Evolutionary conservation across 2,329 filamentous ascomycete species (phyloP).

Genomic region (Phaeoacremonium minimum): DNA sequence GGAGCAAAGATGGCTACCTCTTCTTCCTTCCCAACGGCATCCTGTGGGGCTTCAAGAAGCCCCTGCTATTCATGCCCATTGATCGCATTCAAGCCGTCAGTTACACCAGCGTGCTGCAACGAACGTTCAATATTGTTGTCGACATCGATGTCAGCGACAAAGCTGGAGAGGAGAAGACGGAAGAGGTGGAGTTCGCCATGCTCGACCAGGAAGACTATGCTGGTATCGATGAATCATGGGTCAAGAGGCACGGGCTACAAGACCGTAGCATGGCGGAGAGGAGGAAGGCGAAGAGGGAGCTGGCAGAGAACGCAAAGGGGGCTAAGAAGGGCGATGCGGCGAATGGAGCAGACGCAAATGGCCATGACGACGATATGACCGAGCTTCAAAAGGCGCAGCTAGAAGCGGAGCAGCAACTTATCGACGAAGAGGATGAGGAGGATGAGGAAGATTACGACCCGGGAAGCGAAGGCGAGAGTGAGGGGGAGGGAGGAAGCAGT

Average conservation of each 20-base stretch:
- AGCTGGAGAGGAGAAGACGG: slow-evolving; percentile 39
- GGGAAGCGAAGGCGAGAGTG: slow-evolving; percentile 55
- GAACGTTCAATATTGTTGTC: slow-evolving; percentile 65
- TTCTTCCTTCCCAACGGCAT: slow-evolving; percentile 66
- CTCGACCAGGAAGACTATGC: slow-evolving; percentile 64
- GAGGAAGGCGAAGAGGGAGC: slow-evolving; percentile 58
- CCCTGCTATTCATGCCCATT: slow-evolving; percentile 59
- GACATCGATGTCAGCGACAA: slow-evolving; percentile 43
- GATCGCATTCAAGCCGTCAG: slow-evolving; percentile 58
- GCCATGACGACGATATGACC: slow-evolving; percentile 35
- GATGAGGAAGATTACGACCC: slow-evolving; percentile 67
- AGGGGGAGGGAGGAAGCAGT: slow-evolving; percentile 46
- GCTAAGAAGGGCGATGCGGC: slow-evolving; percentile 34
- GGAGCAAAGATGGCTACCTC: slow-evolving; percentile 64
- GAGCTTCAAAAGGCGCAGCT: slow-evolving; percentile 45
- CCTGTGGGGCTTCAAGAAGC: slow-evolving; percentile 68
- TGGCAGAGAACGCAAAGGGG: slow-evolving; percentile 53
- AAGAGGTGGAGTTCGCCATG: slow-evolving; percentile 66
- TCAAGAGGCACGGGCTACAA: slow-evolving; percentile 56
- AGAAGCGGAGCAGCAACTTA: slow-evolving; percentile 48
- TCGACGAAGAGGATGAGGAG: slow-evolving; percentile 59
- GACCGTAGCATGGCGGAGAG: slow-evolving; percentile 67
- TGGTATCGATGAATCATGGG: slow-evolving; percentile 59
- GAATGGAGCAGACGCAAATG: slow-evolving; percentile 26
- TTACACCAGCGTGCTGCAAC: slow-evolving; percentile 63